phyloP scores from a whole-genome alignment of 108 stramenopile species.

The Fistulifera solaris region DNA sequence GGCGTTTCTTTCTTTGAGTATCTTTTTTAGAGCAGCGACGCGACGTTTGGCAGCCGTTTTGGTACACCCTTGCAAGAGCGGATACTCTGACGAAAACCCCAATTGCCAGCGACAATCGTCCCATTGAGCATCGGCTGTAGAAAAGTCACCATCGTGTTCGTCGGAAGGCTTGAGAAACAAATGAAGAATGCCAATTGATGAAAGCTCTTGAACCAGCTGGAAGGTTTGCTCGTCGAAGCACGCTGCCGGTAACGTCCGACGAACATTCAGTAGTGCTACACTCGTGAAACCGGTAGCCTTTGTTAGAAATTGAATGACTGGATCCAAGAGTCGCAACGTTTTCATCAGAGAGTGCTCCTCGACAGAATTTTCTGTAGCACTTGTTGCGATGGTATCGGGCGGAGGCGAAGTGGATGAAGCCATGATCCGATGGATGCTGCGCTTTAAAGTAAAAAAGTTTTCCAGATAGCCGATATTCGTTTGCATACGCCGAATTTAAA shows the following conservation, averaged over 20 bases:
- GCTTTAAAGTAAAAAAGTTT: too few species aligned
- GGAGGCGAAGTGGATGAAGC: too few species aligned
- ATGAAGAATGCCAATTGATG: constrained; percentile 34
- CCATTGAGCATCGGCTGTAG: neutral
- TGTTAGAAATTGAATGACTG: constrained; percentile 70
- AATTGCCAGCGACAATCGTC: constrained; percentile 11
- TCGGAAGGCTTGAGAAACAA: neutral
- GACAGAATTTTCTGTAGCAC: neutral
- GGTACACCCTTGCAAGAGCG: constrained; percentile 60
- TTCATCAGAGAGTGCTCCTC: constrained; percentile 3
- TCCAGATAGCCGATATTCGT: too few species aligned
- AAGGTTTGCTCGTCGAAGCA: constrained; percentile 5
- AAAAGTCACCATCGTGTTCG: neutral
- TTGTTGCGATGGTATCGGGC: too few species aligned
- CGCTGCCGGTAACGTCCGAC: constrained; percentile 29
- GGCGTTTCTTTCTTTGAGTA: constrained; percentile 22
- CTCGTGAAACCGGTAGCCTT: constrained; percentile 53
- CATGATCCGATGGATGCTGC: too few species aligned
- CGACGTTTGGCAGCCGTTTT: constrained; percentile 69
- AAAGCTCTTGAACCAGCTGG: constrained; percentile 20
- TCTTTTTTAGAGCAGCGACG: constrained; percentile 44
- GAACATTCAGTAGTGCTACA: constrained; percentile 41
- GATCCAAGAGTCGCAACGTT: constrained; percentile 39
- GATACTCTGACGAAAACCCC: constrained; percentile 45
- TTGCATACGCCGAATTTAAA: too few species aligned